Evolutionary conservation across 2,329 filamentous ascomycete species (phyloP).

Genomic region (Dactylellina drechsleri): DNA sequence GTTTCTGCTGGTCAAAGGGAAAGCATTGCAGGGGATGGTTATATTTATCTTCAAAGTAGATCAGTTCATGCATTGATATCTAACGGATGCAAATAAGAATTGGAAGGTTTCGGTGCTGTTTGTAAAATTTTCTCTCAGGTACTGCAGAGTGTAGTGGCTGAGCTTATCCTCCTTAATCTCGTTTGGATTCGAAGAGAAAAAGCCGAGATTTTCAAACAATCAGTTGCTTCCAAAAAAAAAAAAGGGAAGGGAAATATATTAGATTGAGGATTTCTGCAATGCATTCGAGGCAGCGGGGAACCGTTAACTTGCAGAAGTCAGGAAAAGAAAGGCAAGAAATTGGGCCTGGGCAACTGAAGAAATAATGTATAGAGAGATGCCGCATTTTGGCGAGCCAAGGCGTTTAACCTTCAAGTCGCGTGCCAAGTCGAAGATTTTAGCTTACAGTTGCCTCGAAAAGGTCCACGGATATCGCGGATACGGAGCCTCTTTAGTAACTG

Average conservation of each 20-base stretch:
- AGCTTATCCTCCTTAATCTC: slow-evolving; percentile 38
- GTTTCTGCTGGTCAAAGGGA: too few relatives aligned
- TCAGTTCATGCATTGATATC: too few relatives aligned
- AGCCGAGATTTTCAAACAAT: background rate
- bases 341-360: too few relatives aligned
- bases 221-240: background rate
- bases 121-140: too few relatives aligned
- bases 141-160: slow-evolving; percentile 13
- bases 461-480: slow-evolving; percentile 4
- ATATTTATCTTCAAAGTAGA: too few relatives aligned
- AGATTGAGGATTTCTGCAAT: background rate
- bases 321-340: background rate
- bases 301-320: background rate
- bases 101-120: too few relatives aligned
- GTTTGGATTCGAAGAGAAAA: slow-evolving; percentile 20
- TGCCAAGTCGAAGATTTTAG: slow-evolving; percentile 3
- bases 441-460: background rate
- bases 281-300: background rate
- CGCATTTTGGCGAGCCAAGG: too few relatives aligned
- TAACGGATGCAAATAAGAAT: too few relatives aligned
- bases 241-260: background rate
- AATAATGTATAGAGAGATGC: too few relatives aligned
- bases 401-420: background rate
- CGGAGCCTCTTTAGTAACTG: background rate
- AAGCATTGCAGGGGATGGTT: too few relatives aligned